Base-by-base conservation (phyloP, 352 stramenopile species). In the Globisporangium abappressorium region DNA sequence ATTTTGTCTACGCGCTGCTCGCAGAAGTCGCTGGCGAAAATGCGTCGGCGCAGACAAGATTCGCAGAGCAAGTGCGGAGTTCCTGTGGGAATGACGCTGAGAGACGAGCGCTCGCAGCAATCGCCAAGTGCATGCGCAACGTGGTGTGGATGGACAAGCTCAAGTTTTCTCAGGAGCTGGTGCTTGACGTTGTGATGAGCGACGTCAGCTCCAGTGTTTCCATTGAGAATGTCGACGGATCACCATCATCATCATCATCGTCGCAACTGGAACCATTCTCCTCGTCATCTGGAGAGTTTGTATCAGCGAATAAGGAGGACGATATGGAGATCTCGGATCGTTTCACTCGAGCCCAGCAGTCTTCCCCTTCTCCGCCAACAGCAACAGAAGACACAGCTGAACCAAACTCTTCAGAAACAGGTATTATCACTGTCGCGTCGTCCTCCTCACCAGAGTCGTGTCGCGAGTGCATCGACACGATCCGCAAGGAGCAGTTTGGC, bases 401-500 rank as follows among this genome's bases (percentile, higher is more conserved):
- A 11, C 20, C 15, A 6, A 33, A 30, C 5, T 49, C 53, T 33
- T 5, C 26, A 3, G 12, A 18, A 38, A 20, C 6, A 51, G 6
- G 2, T 20, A 24, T 18, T 24, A 2, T 28, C 12, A 5, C 18
- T 33, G 11, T 30, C 11, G 8, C n/a, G 28, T 51, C 38, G 28
- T 51, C 38, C 18, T 46, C 51, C 2, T 20, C 62, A 2, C 0
- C 66, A 22, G 49, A 71, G 49, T 77, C 70, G 18, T 93, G 86
- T 54, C 68, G 76, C 6, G 65, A 61, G 28, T 90, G 90, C 53
- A 91, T 96, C 59, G 64, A 81, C 5, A 64, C 82, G 5, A 69
- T 96, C 5, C 84, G 89, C 11, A 86, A 77, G 11, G 73, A 89
- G 41, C 86, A 94, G 51, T 94, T 96, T 69, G 89, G 89, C 4